These are phyloP conservation scores for Rhodotorula mucilaginosa DNA, from an alignment of 1,284 basidiomycete species.

Conservation along the genomic window DNA sequence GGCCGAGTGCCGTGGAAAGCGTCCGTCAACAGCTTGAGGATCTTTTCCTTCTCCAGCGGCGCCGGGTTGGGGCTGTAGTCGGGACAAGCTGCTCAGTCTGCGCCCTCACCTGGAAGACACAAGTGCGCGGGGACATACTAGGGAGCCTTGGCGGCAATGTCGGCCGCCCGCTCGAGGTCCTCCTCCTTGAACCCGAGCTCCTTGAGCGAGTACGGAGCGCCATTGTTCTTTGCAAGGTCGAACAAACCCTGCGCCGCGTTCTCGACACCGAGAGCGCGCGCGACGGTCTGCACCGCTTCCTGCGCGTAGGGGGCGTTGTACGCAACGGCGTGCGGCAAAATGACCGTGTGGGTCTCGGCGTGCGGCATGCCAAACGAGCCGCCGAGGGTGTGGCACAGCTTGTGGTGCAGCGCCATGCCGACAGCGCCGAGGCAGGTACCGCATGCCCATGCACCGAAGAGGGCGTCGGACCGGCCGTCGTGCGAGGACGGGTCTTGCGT, in stretches of 20 bases:
- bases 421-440: conserved; percentile 52
- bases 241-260: conserved; percentile 52
- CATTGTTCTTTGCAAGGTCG: conserved; percentile 52
- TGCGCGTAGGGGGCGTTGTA: conserved; percentile 53
- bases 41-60: conserved; percentile 51
- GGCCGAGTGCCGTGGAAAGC: conserved; percentile 41
- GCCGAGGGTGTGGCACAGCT: conserved; percentile 49
- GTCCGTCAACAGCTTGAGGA: conserved; percentile 45
- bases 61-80: conserved; percentile 50
- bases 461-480: conserved; percentile 52
- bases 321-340: conserved; percentile 54
- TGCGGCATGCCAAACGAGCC: conserved; percentile 55
- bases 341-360: conserved; percentile 55
- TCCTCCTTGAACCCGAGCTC: conserved; percentile 54
- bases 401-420: conserved; percentile 55
- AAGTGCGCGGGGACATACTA: conserved; percentile 42
- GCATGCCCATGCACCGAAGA: conserved; percentile 54
- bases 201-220: conserved; percentile 50
- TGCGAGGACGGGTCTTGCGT: conserved; percentile 46
- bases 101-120: too few relatives aligned
- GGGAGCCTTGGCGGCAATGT: conserved; percentile 52
- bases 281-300: conserved; percentile 50
- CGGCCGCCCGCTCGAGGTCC: conserved; percentile 53
- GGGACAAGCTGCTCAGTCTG: too few relatives aligned
- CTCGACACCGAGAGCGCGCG: conserved; percentile 47